A percentile compares a stretch with the other conserved stretches of the same genome.
phyloP scores from a whole-genome alignment of 768 basidiomycete genomes.

The Termitomyces sp. region DNA sequence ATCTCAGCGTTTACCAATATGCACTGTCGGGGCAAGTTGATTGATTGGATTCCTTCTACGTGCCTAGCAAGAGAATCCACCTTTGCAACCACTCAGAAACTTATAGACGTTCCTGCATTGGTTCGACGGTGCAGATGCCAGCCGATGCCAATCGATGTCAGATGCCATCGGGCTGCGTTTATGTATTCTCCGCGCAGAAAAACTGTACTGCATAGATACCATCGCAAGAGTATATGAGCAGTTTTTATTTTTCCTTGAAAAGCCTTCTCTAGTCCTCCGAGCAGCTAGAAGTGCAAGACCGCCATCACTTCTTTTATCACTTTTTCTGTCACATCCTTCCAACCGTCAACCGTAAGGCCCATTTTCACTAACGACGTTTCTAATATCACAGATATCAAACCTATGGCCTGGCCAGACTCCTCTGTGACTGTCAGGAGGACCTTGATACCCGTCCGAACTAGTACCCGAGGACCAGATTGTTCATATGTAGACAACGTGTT shows the following conservation, averaged over 20 bases:
- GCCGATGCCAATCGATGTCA: too few relatives aligned
- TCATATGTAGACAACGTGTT: not conserved
- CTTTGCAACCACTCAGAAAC: too few relatives aligned
- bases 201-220: too few relatives aligned
- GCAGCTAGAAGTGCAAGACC: not conserved
- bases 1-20: too few relatives aligned
- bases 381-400: not conserved
- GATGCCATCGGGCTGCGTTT: too few relatives aligned
- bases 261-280: not conserved
- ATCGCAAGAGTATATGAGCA: not conserved
- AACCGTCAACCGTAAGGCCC: not conserved
- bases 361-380: not conserved
- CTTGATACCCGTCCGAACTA: not conserved
- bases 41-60: too few relatives aligned
- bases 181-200: too few relatives aligned
- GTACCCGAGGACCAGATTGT: not conserved
- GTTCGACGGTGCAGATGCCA: too few relatives aligned
- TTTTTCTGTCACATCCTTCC: slow-evolving; percentile 2
- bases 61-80: too few relatives aligned
- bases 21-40: too few relatives aligned
- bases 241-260: not conserved
- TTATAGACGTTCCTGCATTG: too few relatives aligned
- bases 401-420: slow-evolving; percentile 4
- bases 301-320: not conserved
- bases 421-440: not conserved